A percentile compares a stretch with the other conserved stretches of the same genome.
Conservation (phyloP, 164 flowering plant species). For the Protea cynaroides region DNA sequence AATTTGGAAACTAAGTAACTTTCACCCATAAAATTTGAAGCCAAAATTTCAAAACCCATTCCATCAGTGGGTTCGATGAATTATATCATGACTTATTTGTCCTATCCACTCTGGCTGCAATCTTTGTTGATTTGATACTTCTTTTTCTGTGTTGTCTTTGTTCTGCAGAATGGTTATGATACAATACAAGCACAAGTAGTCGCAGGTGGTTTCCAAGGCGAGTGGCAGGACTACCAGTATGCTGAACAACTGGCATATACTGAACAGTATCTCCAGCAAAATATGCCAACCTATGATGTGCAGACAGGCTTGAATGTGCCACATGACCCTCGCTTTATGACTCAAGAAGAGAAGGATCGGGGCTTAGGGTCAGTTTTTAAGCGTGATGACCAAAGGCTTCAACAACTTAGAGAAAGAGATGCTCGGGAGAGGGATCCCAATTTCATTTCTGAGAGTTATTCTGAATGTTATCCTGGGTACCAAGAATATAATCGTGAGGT, state of each 20-base stretch:
- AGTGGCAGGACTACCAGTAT: conserved; percentile 89
- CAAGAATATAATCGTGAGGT: conserved; percentile 95
- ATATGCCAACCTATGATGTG: conserved; percentile 52
- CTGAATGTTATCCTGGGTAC: conserved; percentile 98
- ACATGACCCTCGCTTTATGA: conserved; percentile 83
- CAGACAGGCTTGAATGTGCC: conserved; percentile 37
- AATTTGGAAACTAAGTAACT: background rate
- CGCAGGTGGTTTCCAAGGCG: conserved; percentile 68
- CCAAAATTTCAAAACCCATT: background rate
- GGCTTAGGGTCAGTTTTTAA: conserved; percentile 98
- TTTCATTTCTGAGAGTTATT: conserved; percentile 94
- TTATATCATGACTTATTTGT: no score
- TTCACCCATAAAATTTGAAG: background rate
- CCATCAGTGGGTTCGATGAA: no score
- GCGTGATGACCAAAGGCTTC: conserved; percentile 94
- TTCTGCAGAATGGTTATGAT: conserved; percentile 73
- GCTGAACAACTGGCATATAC: conserved; percentile 80
- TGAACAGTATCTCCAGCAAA: conserved; percentile 75
- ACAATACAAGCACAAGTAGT: conserved; percentile 62
- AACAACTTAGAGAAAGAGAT: conserved; percentile 90
- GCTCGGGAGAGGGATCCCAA: conserved; percentile 97
- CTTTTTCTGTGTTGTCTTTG: conserved; percentile 1
- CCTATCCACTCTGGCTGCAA: no score
- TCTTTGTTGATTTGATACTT: background rate
- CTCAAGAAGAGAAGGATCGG: conserved; percentile 97